Evolutionary conservation across 2,329 filamentous ascomycete species (phyloP).

Genomic region (Periconia sp.): DNA sequence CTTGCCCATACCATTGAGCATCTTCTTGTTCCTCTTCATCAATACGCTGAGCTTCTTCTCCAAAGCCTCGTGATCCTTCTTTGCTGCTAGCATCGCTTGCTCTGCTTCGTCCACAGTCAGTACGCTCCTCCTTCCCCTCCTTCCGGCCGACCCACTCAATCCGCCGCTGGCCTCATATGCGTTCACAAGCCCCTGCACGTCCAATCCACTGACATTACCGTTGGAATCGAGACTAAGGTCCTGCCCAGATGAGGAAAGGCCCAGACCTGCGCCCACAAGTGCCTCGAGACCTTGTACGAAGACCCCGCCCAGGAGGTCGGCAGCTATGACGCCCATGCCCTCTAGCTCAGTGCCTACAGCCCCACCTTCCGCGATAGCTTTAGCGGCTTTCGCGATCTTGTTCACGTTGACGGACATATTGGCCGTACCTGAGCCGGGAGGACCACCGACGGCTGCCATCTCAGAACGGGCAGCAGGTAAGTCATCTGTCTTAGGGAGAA

Average conservation of each 20-base stretch:
- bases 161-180: conserved; percentile 26
- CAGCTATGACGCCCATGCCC: conserved; percentile 41
- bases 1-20: conserved; percentile 18
- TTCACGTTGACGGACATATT: conserved; percentile 37
- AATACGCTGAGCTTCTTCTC: conserved; percentile 43
- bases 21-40: conserved; percentile 47
- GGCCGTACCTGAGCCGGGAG: conserved; percentile 36
- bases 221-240: conserved; percentile 29
- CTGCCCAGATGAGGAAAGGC: conserved; percentile 24
- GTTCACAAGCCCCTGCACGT: conserved; percentile 33
- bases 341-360: conserved; percentile 40
- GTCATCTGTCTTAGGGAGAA: conserved; percentile 43
- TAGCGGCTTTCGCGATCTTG: conserved; percentile 41
- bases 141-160: conserved; percentile 11
- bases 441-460: conserved; percentile 44
- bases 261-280: conserved; percentile 40
- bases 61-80: conserved; percentile 43
- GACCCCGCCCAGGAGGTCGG: conserved; percentile 41
- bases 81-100: conserved; percentile 39
- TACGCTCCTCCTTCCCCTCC: conserved; percentile 31
- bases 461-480: conserved; percentile 39
- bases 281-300: conserved; percentile 43
- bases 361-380: conserved; percentile 41
- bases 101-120: conserved; percentile 45
- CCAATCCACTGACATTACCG: conserved; percentile 25